Percentiles rank a stretch among this genome's conserved stretches.
These are phyloP conservation scores for Pichia cephalocereana DNA, from an alignment of 805 yeast species.

Conservation along the genomic window DNA sequence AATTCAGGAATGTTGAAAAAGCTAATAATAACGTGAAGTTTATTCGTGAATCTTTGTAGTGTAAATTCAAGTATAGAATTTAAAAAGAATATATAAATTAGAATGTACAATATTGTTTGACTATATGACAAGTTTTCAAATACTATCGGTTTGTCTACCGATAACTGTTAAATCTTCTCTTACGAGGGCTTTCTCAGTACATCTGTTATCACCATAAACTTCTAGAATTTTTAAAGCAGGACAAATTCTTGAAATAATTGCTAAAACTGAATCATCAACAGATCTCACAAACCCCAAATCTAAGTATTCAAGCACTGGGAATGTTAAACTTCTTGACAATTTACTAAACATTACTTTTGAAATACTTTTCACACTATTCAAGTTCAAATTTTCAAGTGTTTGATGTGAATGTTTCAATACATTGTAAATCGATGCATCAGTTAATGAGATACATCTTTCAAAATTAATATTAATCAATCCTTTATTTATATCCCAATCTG, in stretches of 20 bases:
- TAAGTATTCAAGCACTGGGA: constrained; percentile 56
- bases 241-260: constrained; percentile 47
- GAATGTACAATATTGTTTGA: constrained; percentile 15
- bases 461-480: constrained; percentile 56
- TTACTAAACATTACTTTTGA: constrained; percentile 41
- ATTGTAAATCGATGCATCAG: constrained; percentile 53
- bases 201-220: constrained; percentile 71
- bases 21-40: constrained; percentile 41
- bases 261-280: constrained; percentile 62
- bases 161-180: constrained; percentile 51
- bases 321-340: constrained; percentile 31
- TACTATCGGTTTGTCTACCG: constrained; percentile 66
- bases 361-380: constrained; percentile 64
- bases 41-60: constrained; percentile 19
- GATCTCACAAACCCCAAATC: constrained; percentile 77
- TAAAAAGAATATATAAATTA: background rate
- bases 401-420: constrained; percentile 52
- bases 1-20: constrained; percentile 56
- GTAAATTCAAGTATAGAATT: background rate
- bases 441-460: constrained; percentile 55
- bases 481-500: constrained; percentile 43
- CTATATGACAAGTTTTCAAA: constrained; percentile 8
- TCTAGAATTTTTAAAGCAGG: constrained; percentile 58
- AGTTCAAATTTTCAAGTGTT: constrained; percentile 57
- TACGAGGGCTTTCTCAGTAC: constrained; percentile 45